A percentile compares a stretch with the other conserved stretches of the same genome.
These are phyloP conservation scores for Boeremia exigua DNA, from an alignment of 2,329 filamentous ascomycete species.

Conservation along the genomic window DNA sequence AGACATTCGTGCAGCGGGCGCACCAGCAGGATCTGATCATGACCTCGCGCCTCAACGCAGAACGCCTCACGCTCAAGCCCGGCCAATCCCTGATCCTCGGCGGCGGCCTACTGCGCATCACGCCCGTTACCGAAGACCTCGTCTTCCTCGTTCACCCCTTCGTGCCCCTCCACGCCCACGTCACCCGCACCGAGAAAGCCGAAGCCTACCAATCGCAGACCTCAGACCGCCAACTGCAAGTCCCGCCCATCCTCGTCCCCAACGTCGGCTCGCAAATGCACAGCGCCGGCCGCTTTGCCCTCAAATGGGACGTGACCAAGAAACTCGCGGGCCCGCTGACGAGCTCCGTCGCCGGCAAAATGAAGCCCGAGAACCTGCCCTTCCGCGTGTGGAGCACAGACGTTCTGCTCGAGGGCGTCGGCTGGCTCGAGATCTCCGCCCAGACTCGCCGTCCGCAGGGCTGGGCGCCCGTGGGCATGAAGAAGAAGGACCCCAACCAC, in stretches of 20 bases:
- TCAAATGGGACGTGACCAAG: conserved; percentile 85
- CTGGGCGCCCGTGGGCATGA: conserved; percentile 51
- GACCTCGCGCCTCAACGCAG: conserved; percentile 74
- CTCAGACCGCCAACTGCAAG: conserved; percentile 62
- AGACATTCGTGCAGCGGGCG: conserved; percentile 71
- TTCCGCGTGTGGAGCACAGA: conserved; percentile 83
- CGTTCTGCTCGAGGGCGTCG: conserved; percentile 87
- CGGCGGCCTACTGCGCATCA: conserved; percentile 86
- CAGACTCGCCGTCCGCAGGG: conserved; percentile 68
- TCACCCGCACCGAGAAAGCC: conserved; percentile 82
- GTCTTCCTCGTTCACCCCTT: conserved; percentile 86
- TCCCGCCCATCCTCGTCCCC: conserved; percentile 65
- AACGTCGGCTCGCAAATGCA: conserved; percentile 45
- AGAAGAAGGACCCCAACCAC: conserved; percentile 53
- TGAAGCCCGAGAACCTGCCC: conserved; percentile 72
- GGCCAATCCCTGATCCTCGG: conserved; percentile 80
- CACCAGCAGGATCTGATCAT: conserved; percentile 76
- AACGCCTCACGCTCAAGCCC: conserved; percentile 74
- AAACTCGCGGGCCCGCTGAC: conserved; percentile 77
- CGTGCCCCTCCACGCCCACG: conserved; percentile 75
- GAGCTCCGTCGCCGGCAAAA: conserved; percentile 64
- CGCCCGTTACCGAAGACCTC: conserved; percentile 69
- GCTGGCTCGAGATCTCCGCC: conserved; percentile 87
- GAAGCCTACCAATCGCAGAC: conserved; percentile 69
- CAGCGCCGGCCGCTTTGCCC: conserved; percentile 72